These are phyloP conservation scores for Claviceps monticola DNA, from an alignment of 2,329 filamentous ascomycete species.

Conservation along the genomic window DNA sequence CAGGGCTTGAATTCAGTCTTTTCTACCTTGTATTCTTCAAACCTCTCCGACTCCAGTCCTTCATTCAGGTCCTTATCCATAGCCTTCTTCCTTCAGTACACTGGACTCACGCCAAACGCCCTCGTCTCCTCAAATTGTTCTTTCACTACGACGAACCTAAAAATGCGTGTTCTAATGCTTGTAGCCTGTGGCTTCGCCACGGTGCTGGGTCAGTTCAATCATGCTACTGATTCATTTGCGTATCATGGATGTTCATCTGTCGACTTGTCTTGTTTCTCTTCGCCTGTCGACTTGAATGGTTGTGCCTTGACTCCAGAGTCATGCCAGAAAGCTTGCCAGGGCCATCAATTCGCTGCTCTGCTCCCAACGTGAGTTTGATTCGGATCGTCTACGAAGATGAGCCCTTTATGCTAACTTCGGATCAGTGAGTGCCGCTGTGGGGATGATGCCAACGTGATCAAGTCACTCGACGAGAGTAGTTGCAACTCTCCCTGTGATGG, in stretches of 20 bases:
- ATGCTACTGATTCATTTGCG: constrained; percentile 11
- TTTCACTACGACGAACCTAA: constrained; percentile 5
- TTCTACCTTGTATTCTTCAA: constrained; percentile 4
- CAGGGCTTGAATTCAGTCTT: background rate
- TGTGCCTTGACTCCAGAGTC: constrained; percentile 13
- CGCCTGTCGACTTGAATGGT: constrained; percentile 12
- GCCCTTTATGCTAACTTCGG: constrained; percentile 3
- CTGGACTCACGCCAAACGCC: constrained; percentile 1
- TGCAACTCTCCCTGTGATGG: constrained; percentile 20
- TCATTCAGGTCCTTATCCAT: constrained; percentile 6
- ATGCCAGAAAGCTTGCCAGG: constrained; percentile 16
- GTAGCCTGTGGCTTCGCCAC: constrained; percentile 11
- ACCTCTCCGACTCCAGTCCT: constrained; percentile 2
- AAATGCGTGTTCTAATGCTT: constrained; percentile 13
- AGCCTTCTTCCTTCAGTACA: constrained; percentile 1
- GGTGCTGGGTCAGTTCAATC: constrained; percentile 9
- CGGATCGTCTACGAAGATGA: no score
- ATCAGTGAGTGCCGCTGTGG: constrained; percentile 22
- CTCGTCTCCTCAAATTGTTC: background rate
- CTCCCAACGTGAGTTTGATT: constrained; percentile 17
- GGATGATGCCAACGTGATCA: constrained; percentile 17
- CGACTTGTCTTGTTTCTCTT: constrained; percentile 14
- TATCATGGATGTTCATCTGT: constrained; percentile 17
- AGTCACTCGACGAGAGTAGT: constrained; percentile 13
- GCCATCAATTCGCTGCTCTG: constrained; percentile 16